phyloP scores from a whole-genome alignment of 352 stramenopile genomes.

The Globisporangium nodosum region DNA sequence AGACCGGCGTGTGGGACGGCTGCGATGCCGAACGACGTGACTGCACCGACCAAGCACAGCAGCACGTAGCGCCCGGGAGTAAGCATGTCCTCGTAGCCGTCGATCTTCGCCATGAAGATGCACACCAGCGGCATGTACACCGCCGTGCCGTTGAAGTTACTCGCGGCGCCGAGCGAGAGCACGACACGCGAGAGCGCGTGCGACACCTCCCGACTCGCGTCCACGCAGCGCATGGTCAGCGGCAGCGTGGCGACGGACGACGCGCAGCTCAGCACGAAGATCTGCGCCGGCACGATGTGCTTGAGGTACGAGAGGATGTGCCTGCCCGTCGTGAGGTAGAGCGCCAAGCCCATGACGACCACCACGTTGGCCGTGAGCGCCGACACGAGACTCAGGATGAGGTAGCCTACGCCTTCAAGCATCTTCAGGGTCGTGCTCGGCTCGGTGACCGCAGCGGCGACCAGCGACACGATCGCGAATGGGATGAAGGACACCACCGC shows the following conservation, averaged over 20 bases:
- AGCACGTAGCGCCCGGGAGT: constrained; percentile 51
- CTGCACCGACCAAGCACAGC: constrained; percentile 51
- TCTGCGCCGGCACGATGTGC: constrained; percentile 59
- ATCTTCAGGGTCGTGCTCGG: constrained; percentile 38
- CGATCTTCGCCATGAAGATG: constrained; percentile 67
- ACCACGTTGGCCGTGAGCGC: constrained; percentile 43
- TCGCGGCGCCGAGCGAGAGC: constrained; percentile 55
- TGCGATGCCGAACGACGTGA: constrained; percentile 60
- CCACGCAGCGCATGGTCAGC: constrained; percentile 67
- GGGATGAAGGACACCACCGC: constrained; percentile 58
- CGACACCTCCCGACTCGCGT: constrained; percentile 59
- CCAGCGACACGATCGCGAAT: constrained; percentile 64
- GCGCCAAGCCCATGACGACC: constrained; percentile 39
- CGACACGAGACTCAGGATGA: constrained; percentile 20
- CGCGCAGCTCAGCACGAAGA: constrained; percentile 71
- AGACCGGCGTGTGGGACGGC: constrained; percentile 63
- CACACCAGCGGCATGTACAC: constrained; percentile 71
- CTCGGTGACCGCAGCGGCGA: constrained; percentile 53
- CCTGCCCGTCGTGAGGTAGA: constrained; percentile 48
- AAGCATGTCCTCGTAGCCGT: constrained; percentile 40
- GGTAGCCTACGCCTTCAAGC: constrained; percentile 43
- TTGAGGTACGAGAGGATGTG: constrained; percentile 66
- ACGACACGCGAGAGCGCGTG: constrained; percentile 52
- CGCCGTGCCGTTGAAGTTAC: constrained; percentile 66
- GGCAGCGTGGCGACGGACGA: constrained; percentile 76